A percentile compares a stretch with the other conserved stretches of the same genome.
These are phyloP conservation scores for Trichophyton simii DNA, from an alignment of 2,329 filamentous ascomycete species.

Conservation along the genomic window DNA sequence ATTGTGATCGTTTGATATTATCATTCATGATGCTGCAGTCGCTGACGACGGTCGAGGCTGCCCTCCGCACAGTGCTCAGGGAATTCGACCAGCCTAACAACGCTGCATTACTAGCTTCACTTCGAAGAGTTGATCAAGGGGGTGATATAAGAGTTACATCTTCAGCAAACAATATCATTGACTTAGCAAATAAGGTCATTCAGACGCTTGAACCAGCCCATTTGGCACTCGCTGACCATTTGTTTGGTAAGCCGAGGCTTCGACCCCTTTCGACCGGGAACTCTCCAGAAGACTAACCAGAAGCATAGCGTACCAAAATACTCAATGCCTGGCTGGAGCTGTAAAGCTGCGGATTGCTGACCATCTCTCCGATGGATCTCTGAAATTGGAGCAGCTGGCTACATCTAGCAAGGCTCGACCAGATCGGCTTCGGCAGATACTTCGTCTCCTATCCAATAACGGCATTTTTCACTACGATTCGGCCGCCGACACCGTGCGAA, in stretches of 20 bases:
- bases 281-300: neutral
- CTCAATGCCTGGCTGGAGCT: slow-evolving; percentile 13
- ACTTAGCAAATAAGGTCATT: neutral
- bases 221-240: slow-evolving; percentile 20
- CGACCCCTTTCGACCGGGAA: neutral
- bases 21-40: neutral
- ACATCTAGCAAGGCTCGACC: slow-evolving; percentile 11
- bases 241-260: slow-evolving; percentile 13
- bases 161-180: neutral
- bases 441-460: slow-evolving; percentile 23
- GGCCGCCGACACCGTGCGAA: slow-evolving; percentile 20
- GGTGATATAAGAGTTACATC: neutral
- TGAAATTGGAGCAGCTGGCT: slow-evolving; percentile 16
- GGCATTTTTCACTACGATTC: slow-evolving; percentile 26
- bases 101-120: neutral
- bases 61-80: neutral
- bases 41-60: neutral
- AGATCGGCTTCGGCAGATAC: slow-evolving; percentile 23
- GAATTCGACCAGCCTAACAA: neutral
- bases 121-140: neutral
- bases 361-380: slow-evolving; percentile 13
- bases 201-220: slow-evolving; percentile 16
- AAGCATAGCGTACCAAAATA: neutral
- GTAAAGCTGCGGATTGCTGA: slow-evolving; percentile 24
- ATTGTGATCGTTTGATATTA: neutral